Conservation (phyloP, 2,329 filamentous ascomycete genomes). For the Hypoxylon sp. region DNA sequence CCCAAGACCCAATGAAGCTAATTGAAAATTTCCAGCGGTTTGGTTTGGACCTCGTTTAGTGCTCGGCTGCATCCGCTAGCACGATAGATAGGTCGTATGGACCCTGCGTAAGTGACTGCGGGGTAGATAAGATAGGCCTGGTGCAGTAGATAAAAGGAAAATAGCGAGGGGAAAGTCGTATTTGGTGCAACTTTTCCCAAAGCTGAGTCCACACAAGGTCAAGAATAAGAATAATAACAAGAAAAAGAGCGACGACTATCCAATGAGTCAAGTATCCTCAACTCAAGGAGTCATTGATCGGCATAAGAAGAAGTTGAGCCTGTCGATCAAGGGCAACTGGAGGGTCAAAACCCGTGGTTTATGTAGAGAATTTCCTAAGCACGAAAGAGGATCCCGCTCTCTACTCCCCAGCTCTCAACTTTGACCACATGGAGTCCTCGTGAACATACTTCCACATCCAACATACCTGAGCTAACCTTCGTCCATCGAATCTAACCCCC, state of each 20-base stretch:
- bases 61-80: constrained; percentile 46
- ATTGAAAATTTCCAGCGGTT: constrained; percentile 27
- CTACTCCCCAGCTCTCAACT: constrained; percentile 9
- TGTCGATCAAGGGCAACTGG: constrained; percentile 32
- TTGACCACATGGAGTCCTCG: constrained; percentile 11
- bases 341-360: constrained; percentile 30
- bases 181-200: constrained; percentile 20
- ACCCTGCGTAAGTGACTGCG: constrained; percentile 28
- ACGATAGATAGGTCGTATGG: constrained; percentile 29
- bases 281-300: constrained; percentile 26
- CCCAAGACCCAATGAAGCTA: constrained; percentile 9
- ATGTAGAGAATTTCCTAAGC: constrained; percentile 35
- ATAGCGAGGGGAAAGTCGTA: constrained; percentile 5
- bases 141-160: constrained; percentile 1
- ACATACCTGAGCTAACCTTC: constrained; percentile 5
- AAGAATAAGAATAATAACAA: constrained; percentile 23
- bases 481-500: constrained; percentile 23
- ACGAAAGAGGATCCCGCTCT: constrained; percentile 2
- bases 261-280: constrained; percentile 8
- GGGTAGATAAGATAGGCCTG: constrained; percentile 24
- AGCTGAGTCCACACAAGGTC: constrained; percentile 16
- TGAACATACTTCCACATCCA: constrained; percentile 5
- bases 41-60: constrained; percentile 39
- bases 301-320: constrained; percentile 15
- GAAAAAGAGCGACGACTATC: constrained; percentile 3